Percentiles rank a stretch among this genome's conserved stretches.
These are phyloP conservation scores for Bathelium albidoporum DNA, from an alignment of 495 filamentous ascomycete genomes.

Conservation along the genomic window DNA sequence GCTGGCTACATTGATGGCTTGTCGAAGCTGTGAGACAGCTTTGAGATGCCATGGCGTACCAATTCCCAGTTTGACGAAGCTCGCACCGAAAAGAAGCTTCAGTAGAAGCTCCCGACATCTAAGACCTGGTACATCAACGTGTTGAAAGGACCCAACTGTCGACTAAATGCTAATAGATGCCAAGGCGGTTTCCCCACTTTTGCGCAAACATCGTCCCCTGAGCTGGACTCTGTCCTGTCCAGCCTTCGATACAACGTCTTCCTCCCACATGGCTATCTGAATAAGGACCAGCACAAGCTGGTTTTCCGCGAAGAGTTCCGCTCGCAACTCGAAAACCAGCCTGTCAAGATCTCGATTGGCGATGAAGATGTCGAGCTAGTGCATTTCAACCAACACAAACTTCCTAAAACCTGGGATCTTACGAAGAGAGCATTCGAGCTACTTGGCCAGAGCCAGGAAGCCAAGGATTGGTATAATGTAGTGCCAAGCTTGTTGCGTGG, in stretches of 20 bases:
- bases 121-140: background rate
- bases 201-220: constrained; percentile 21
- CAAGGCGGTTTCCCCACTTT: constrained; percentile 25
- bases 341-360: constrained; percentile 27
- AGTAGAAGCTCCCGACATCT: background rate
- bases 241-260: constrained; percentile 27
- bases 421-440: constrained; percentile 21
- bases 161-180: background rate
- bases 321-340: constrained; percentile 23
- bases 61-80: background rate
- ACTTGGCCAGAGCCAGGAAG: constrained; percentile 12
- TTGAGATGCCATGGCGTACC: background rate
- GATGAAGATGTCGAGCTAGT: constrained; percentile 27
- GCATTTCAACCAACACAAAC: constrained; percentile 26
- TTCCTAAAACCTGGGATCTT: constrained; percentile 19
- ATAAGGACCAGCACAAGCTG: constrained; percentile 21
- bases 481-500: constrained; percentile 23
- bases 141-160: too few relatives aligned
- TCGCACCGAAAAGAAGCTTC: background rate
- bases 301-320: constrained; percentile 25
- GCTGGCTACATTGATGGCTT: background rate
- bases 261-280: constrained; percentile 27
- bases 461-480: constrained; percentile 29
- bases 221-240: constrained; percentile 24
- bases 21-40: background rate